Evolutionary conservation across 768 basidiomycete species (phyloP).

Genomic region (Lentinus brumalis): DNA sequence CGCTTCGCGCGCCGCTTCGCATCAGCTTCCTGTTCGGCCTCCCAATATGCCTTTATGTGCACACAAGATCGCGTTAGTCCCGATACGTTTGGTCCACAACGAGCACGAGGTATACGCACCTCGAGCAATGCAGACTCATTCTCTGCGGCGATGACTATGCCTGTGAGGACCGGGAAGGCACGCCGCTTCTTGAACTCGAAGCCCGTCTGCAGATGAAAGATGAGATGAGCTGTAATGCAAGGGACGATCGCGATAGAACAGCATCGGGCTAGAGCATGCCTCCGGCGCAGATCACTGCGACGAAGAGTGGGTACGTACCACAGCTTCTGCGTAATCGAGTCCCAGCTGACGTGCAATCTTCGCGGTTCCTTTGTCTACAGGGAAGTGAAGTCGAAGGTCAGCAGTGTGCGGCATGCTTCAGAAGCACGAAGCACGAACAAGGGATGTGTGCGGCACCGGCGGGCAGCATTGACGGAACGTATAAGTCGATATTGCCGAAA

Average conservation of each 20-base stretch:
- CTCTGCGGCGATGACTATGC: slow-evolving; percentile 85
- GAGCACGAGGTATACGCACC: slow-evolving; percentile 42
- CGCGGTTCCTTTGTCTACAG: slow-evolving; percentile 66
- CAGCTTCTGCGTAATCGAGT: slow-evolving; percentile 92
- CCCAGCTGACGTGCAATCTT: slow-evolving; percentile 88
- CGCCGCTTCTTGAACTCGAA: slow-evolving; percentile 96
- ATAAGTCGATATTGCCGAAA: slow-evolving; percentile 97
- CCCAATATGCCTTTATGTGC: slow-evolving; percentile 76
- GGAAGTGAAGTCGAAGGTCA: not conserved
- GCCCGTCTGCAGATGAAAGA: slow-evolving; percentile 61
- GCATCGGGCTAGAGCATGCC: too few relatives aligned
- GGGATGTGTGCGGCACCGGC: slow-evolving; percentile 84
- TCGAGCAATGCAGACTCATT: slow-evolving; percentile 74
- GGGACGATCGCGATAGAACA: slow-evolving; percentile 2
- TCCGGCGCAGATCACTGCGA: slow-evolving; percentile 22
- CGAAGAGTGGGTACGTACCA: slow-evolving; percentile 56
- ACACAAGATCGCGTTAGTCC: not conserved
- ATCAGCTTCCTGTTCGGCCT: slow-evolving; percentile 74
- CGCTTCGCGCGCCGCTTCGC: slow-evolving; percentile 76
- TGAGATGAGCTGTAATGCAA: slow-evolving; percentile 8
- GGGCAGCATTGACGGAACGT: slow-evolving; percentile 94
- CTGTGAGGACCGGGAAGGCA: slow-evolving; percentile 82
- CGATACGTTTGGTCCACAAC: not conserved
- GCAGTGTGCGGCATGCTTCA: not conserved
- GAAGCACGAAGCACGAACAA: slow-evolving; percentile 57